These are phyloP conservation scores for Capronia epimyces DNA, from an alignment of 2,329 filamentous ascomycete species.

Conservation along the genomic window DNA sequence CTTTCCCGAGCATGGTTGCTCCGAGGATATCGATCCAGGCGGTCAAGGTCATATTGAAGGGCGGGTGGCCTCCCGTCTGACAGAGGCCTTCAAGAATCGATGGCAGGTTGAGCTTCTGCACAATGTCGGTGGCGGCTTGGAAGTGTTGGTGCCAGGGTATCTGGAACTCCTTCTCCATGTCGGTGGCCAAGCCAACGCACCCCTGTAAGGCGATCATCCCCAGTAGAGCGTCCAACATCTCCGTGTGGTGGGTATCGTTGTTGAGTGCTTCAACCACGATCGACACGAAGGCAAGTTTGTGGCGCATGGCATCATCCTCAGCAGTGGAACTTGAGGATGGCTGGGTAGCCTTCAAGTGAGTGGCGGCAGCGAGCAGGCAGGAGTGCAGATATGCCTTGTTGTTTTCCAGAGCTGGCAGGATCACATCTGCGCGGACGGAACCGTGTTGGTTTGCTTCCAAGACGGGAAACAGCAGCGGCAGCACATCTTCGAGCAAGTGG, in stretches of 20 bases:
- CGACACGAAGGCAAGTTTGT: constrained; percentile 81
- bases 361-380: constrained; percentile 86
- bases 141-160: constrained; percentile 98
- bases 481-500: constrained; percentile 82
- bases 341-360: constrained; percentile 75
- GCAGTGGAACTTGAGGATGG: constrained; percentile 37
- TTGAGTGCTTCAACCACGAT: constrained; percentile 77
- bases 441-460: constrained; percentile 85
- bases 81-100: constrained; percentile 55
- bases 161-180: constrained; percentile 67
- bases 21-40: constrained; percentile 97
- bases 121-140: constrained; percentile 78
- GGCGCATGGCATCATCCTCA: constrained; percentile 83
- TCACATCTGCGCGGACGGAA: constrained; percentile 70
- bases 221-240: constrained; percentile 86
- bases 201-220: constrained; percentile 97
- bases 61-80: constrained; percentile 52
- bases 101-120: constrained; percentile 77
- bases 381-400: constrained; percentile 95
- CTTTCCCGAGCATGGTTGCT: constrained; percentile 80
- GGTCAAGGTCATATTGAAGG: constrained; percentile 92
- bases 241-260: constrained; percentile 72
- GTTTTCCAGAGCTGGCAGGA: constrained; percentile 79
- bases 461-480: constrained; percentile 86
- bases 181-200: constrained; percentile 77